These are phyloP conservation scores for Biscogniauxia marginata DNA, from an alignment of 2,329 filamentous ascomycete genomes.

Conservation along the genomic window DNA sequence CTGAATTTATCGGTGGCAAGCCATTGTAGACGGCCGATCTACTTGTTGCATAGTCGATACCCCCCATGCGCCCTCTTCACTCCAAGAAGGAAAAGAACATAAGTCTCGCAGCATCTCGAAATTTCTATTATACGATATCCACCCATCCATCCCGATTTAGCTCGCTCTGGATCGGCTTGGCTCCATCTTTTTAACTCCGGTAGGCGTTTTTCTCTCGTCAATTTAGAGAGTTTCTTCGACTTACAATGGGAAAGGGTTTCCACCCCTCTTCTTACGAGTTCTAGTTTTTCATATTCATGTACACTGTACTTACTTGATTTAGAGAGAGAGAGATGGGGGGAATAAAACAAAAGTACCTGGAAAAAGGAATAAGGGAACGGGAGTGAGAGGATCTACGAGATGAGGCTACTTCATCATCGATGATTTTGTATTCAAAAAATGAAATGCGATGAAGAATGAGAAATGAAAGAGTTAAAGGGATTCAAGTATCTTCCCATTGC, in stretches of 20 bases:
- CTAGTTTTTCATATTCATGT: too few relatives aligned
- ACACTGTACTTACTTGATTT: too few relatives aligned
- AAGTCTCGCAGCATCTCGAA: not conserved
- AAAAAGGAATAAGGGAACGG: too few relatives aligned
- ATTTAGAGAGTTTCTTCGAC: not conserved
- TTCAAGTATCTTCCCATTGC: too few relatives aligned
- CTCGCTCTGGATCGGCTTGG: not conserved
- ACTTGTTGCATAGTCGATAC: not conserved
- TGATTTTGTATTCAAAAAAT: too few relatives aligned
- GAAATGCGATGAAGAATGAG: too few relatives aligned
- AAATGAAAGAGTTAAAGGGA: too few relatives aligned
- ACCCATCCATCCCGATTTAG: not conserved
- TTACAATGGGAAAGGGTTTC: too few relatives aligned
- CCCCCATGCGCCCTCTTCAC: not conserved
- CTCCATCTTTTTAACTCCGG: not conserved
- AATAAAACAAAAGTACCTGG: too few relatives aligned
- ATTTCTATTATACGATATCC: not conserved
- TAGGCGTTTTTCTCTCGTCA: not conserved
- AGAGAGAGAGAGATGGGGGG: too few relatives aligned
- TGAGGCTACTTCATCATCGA: too few relatives aligned
- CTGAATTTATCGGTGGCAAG: conserved; percentile 88
- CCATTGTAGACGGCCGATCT: conserved; percentile 56
- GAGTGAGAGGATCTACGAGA: too few relatives aligned
- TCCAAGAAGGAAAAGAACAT: not conserved
- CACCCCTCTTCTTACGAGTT: not conserved